Conservation (phyloP, 257 asterid genomes). For the Nicotiana benthamiana region DNA sequence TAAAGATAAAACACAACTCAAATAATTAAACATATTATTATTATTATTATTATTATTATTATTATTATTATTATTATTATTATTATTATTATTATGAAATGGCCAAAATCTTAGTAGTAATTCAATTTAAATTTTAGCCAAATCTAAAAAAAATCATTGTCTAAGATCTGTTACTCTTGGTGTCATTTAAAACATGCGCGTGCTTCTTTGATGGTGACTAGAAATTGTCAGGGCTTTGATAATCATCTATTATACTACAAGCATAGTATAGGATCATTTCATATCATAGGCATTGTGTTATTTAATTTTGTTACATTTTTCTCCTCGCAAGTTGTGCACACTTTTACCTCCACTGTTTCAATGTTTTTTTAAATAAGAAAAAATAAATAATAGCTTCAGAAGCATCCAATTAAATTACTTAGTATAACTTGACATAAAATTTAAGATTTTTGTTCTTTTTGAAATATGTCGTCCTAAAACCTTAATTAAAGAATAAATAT, state of each 20-base stretch:
- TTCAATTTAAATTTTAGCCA: background rate
- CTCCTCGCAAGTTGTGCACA: background rate
- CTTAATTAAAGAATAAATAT: no score
- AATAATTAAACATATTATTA: no score
- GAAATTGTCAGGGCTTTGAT: background rate
- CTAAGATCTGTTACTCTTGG: background rate
- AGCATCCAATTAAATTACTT: accelerated
- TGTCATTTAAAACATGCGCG: background rate
- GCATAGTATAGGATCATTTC: background rate
- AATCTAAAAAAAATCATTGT: background rate
- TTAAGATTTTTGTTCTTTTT: background rate
- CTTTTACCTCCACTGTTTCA: background rate
- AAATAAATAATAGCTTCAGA: no score
- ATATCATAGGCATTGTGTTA: background rate
- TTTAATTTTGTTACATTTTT: background rate
- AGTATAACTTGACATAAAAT: accelerated
- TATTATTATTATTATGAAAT: background rate
- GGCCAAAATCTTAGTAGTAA: background rate
- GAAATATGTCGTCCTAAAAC: no score
- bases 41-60: background rate
- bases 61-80: no score
- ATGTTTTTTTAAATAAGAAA: no score
- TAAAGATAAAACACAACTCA: no score
- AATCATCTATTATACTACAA: background rate
- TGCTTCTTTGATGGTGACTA: slow-evolving; percentile 4